Base-by-base conservation (phyloP, 176 grass and related monocot genomes). In the Dendrocalamus sinicus region DNA sequence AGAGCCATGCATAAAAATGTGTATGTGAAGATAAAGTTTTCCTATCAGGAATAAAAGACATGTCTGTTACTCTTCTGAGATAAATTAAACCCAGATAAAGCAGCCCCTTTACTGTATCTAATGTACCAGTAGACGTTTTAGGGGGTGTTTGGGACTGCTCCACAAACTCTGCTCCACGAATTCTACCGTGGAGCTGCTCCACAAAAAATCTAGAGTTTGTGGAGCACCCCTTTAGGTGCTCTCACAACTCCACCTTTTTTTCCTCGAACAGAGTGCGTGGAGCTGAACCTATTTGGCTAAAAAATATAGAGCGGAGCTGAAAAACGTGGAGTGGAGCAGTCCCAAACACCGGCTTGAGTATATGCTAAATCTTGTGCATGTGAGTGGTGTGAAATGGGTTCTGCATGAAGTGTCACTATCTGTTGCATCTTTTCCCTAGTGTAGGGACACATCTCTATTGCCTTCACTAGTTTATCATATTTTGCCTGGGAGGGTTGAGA, bases 351-450 rank as follows among this genome's bases (percentile, higher is more conserved):
- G n/a, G 72, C 16, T 45, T 70, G 46, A 84, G 59, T 12, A 23
- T 55, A 23, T 55, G 61, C 26, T 32, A 32, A 65, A 76, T 37
- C 73, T 61, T 79, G 67, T 84, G 85, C 89, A 84, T 84, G 81
- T 91, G 89, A 84, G 75, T 70, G 62, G 70, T 70, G 61, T 84
- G 76, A 65, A 88, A 81, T 91, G 85, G 85, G 55, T 45, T 85
- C 24, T 81, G 85, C 64, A 88, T 77, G 89, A 81, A 91, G 81
- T 71, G 85, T 91, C 89, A 81, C 81, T 65, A 68, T 91, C 89
- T 65, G 67, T 45, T 63, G 69, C 75, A 37, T 91, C 81, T 87
- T 87, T 84, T 77, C 85, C 39, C 47, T 55, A 46, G 80, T 78
- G 53, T 23, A 72, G 64, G 80, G 44, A 75, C 39, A 66, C 32